Evolutionary conservation across 345 rosid species (phyloP).

Genomic region (Abelmoschus esculentus): DNA sequence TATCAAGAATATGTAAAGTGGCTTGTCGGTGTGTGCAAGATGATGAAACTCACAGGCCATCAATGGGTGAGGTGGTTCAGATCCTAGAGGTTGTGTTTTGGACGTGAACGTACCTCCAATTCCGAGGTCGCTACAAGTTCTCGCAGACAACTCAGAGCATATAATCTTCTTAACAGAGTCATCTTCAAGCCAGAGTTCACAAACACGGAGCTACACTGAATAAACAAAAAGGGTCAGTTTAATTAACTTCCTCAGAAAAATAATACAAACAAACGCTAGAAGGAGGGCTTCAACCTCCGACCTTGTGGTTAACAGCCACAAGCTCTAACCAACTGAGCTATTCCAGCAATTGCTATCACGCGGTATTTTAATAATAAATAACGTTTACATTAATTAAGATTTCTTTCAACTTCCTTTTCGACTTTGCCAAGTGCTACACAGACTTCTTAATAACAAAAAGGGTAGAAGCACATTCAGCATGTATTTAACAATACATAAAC

Average conservation of each 20-base stretch:
- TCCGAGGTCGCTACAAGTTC: conserved; percentile 57
- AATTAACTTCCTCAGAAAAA: too few species aligned
- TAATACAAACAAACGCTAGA: conserved; percentile 28
- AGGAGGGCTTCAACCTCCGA: conserved; percentile 84
- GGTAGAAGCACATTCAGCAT: neutral
- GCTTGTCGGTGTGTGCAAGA: conserved; percentile 91
- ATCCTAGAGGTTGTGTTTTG: conserved; percentile 61
- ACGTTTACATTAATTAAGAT: too few species aligned
- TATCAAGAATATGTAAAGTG: conserved; percentile 45
- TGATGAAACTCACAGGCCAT: conserved; percentile 56
- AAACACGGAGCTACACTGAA: conserved; percentile 14
- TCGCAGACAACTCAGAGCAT: conserved; percentile 27
- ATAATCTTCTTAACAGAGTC: conserved; percentile 44
- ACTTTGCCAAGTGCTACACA: too few species aligned
- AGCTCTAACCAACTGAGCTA: conserved; percentile 93
- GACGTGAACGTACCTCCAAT: conserved; percentile 48
- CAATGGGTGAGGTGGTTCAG: conserved; percentile 85
- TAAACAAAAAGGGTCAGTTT: too few species aligned
- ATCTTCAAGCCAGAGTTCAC: conserved; percentile 34
- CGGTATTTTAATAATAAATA: too few species aligned
- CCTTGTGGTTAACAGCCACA: conserved; percentile 94
- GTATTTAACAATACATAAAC: neutral
- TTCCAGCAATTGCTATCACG: conserved; percentile 28
- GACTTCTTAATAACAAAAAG: too few species aligned
- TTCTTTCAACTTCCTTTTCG: too few species aligned